Evolutionary conservation across 805 yeast genomes (phyloP).

Genomic region (Candida ponderosae): DNA sequence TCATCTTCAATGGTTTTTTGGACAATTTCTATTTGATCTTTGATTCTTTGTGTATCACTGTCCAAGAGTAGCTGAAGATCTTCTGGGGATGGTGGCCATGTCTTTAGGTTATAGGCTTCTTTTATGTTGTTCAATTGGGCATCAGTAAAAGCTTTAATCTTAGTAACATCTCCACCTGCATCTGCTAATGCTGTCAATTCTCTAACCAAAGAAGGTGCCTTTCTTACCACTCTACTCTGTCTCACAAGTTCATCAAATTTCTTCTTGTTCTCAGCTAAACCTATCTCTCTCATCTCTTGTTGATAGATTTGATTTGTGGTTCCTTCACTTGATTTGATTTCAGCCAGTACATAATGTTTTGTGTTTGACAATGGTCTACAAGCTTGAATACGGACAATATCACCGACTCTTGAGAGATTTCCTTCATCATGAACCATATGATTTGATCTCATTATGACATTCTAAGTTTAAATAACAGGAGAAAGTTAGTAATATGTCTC

Average conservation of each 20-base stretch:
- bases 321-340: constrained; percentile 82
- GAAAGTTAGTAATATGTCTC: background rate
- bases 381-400: constrained; percentile 85
- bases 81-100: background rate
- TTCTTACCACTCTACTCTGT: constrained; percentile 2
- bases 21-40: background rate
- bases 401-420: constrained; percentile 88
- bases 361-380: constrained; percentile 78
- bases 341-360: constrained; percentile 87
- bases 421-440: constrained; percentile 92
- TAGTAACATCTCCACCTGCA: background rate
- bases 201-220: background rate
- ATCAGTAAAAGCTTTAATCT: background rate
- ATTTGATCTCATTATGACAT: constrained; percentile 70
- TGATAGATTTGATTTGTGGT: constrained; percentile 82
- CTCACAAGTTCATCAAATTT: constrained; percentile 27
- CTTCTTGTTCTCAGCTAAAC: constrained; percentile 26
- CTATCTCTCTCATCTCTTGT: constrained; percentile 18
- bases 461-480: constrained; percentile 23
- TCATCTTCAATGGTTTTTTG: too few relatives aligned
- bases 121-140: background rate
- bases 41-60: too few relatives aligned
- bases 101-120: too few relatives aligned
- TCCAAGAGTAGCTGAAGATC: background rate
- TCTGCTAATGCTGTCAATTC: constrained; percentile 14